Conservation (phyloP, 23 red algal genomes). For the Gracilaria vermiculophylla region DNA sequence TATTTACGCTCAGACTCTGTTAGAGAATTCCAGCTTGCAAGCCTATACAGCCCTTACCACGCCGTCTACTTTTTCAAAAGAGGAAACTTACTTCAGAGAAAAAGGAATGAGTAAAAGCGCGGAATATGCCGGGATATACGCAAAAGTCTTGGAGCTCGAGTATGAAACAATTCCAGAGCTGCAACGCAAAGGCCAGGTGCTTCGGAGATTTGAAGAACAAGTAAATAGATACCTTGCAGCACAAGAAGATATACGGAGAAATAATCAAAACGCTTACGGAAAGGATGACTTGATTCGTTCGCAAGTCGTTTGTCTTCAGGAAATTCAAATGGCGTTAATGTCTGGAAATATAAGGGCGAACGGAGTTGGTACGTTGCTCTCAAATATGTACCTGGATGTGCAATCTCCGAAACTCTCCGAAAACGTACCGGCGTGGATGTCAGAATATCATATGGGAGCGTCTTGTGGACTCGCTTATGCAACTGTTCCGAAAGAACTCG, state of each 20-base stretch:
- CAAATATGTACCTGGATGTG: slow-evolving; percentile 72
- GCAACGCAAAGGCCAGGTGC: background rate
- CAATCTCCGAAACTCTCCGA: slow-evolving; percentile 6
- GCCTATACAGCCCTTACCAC: slow-evolving; percentile 40
- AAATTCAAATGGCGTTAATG: slow-evolving; percentile 70
- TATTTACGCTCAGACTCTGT: slow-evolving; percentile 59
- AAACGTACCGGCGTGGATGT: slow-evolving; percentile 54
- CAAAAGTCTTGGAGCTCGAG: slow-evolving; percentile 27
- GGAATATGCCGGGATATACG: slow-evolving; percentile 13
- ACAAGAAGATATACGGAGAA: background rate
- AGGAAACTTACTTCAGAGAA: slow-evolving; percentile 33
- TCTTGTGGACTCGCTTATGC: slow-evolving; percentile 41
- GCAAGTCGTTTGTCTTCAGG: slow-evolving; percentile 61
- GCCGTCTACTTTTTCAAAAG: slow-evolving; percentile 11
- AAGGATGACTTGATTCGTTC: slow-evolving; percentile 44
- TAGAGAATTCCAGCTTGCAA: slow-evolving; percentile 60
- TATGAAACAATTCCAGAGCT: slow-evolving; percentile 30
- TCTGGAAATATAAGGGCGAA: slow-evolving; percentile 61
- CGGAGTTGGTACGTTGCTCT: slow-evolving; percentile 62
- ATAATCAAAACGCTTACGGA: background rate
- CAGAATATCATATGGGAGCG: slow-evolving; percentile 64
- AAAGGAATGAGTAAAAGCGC: slow-evolving; percentile 23
- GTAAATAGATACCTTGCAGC: background rate
- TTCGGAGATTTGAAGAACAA: slow-evolving; percentile 12
- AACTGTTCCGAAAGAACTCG: slow-evolving; percentile 51